Conservation (phyloP, 495 filamentous ascomycete genomes). For the Penicillium pulvis region DNA sequence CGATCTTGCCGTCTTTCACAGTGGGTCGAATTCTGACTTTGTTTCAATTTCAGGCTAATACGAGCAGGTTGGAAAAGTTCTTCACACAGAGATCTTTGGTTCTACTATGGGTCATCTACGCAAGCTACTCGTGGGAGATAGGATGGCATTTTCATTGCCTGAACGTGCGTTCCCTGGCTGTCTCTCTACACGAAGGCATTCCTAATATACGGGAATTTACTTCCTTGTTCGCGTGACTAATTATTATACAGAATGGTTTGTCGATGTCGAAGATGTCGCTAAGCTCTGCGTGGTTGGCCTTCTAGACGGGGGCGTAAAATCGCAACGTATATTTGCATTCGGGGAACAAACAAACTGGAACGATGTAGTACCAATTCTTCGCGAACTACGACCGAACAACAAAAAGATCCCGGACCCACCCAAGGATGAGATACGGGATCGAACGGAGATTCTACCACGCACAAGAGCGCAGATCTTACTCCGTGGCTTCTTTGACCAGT, state of each 20-base stretch:
- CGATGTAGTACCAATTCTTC: slow-evolving; percentile 20
- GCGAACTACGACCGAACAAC: slow-evolving; percentile 21
- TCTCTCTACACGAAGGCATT: not conserved
- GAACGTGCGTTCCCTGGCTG: not conserved
- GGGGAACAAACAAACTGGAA: slow-evolving; percentile 19
- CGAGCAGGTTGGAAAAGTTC: slow-evolving; percentile 30
- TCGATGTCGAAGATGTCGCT: slow-evolving; percentile 54
- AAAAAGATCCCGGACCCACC: slow-evolving; percentile 13
- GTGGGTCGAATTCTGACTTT: no score
- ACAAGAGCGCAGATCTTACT: slow-evolving; percentile 17
- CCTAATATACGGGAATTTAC: not conserved
- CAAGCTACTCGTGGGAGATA: slow-evolving; percentile 29
- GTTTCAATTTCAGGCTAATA: no score
- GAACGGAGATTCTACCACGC: slow-evolving; percentile 11
- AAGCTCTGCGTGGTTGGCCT: slow-evolving; percentile 49
- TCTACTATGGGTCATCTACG: slow-evolving; percentile 25
- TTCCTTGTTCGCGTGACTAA: not conserved
- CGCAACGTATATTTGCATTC: slow-evolving; percentile 46
- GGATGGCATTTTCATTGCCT: not conserved
- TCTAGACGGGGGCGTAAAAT: slow-evolving; percentile 40
- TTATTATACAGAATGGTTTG: slow-evolving; percentile 35
- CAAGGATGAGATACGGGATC: slow-evolving; percentile 8
- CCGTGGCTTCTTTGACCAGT: slow-evolving; percentile 13
- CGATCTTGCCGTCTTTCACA: slow-evolving; percentile 49
- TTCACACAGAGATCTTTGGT: slow-evolving; percentile 28